Conservation (phyloP, 306 rosid genomes). For the Malus sieversii region DNA sequence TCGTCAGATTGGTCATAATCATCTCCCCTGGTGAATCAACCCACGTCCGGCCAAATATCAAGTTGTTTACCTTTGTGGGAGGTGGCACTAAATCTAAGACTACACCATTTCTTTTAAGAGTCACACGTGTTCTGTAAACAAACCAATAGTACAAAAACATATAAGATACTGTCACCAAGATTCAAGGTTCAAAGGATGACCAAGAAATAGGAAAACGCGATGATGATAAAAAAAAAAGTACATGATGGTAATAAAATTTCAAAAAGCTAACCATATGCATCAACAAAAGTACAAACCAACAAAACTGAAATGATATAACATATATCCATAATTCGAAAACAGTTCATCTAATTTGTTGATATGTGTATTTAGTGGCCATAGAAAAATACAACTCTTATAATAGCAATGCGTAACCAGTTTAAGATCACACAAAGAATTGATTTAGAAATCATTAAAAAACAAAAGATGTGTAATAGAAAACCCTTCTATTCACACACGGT, state of each 20-base stretch:
- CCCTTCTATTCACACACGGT: neutral
- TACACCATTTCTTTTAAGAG: constrained; percentile 74
- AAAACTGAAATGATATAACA: neutral
- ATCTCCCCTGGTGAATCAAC: constrained; percentile 92
- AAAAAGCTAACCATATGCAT: neutral
- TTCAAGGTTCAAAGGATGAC: neutral
- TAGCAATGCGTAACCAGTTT: neutral
- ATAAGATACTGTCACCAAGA: neutral
- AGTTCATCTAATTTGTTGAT: neutral
- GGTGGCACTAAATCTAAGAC: constrained; percentile 87
- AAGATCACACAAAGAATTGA: neutral
- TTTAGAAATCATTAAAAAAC: neutral
- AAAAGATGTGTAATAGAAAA: neutral
- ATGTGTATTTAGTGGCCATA: neutral
- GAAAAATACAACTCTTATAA: neutral
- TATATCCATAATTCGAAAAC: neutral
- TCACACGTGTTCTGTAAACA: constrained; percentile 67
- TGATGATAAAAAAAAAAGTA: neutral
- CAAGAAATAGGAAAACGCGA: neutral
- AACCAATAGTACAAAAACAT: neutral
- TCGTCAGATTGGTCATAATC: constrained; percentile 71
- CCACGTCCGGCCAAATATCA: constrained; percentile 94
- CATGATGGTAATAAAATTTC: neutral
- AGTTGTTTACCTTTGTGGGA: constrained; percentile 85
- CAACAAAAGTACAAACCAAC: neutral